Conservation (phyloP, 306 rosid genomes). For the Prunus mongolica region DNA sequence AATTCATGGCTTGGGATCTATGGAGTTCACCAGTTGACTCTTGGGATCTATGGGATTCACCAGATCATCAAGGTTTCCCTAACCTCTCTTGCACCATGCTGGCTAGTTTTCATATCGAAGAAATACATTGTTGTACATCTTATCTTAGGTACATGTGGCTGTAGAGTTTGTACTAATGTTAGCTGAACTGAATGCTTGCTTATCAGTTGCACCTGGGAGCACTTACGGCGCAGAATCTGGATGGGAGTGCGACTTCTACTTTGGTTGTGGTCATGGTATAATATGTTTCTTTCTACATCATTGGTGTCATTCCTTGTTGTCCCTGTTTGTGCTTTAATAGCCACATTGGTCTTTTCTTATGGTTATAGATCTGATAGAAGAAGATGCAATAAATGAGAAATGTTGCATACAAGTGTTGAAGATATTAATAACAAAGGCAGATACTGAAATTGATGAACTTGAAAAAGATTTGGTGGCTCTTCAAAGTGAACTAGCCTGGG, state of each 20-base stretch:
- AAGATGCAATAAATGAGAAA: slow-evolving; percentile 52
- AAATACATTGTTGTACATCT: background rate
- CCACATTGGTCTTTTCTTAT: slow-evolving; percentile 11
- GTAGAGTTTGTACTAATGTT: background rate
- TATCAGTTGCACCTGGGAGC: slow-evolving; percentile 36
- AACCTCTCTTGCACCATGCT: slow-evolving; percentile 12
- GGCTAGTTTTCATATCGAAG: slow-evolving; percentile 6
- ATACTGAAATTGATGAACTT: slow-evolving; percentile 59
- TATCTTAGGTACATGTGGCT: background rate
- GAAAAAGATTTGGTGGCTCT: slow-evolving; percentile 49
- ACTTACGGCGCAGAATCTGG: slow-evolving; percentile 19
- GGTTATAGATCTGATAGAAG: slow-evolving; percentile 57
- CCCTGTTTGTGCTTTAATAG: background rate
- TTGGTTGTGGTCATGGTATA: slow-evolving; percentile 48
- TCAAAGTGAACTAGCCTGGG: slow-evolving; percentile 47
- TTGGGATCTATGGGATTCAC: slow-evolving; percentile 58
- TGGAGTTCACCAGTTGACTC: slow-evolving; percentile 48
- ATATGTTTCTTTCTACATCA: slow-evolving; percentile 8
- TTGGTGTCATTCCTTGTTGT: background rate
- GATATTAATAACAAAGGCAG: slow-evolving; percentile 47
- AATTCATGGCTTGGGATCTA: slow-evolving; percentile 61
- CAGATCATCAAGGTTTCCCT: slow-evolving; percentile 50
- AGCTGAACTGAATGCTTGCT: slow-evolving; percentile 17
- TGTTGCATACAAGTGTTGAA: slow-evolving; percentile 54
- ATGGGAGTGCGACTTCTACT: slow-evolving; percentile 47